These are phyloP conservation scores for Hericium rajendrae DNA, from an alignment of 768 basidiomycete species.

Conservation along the genomic window DNA sequence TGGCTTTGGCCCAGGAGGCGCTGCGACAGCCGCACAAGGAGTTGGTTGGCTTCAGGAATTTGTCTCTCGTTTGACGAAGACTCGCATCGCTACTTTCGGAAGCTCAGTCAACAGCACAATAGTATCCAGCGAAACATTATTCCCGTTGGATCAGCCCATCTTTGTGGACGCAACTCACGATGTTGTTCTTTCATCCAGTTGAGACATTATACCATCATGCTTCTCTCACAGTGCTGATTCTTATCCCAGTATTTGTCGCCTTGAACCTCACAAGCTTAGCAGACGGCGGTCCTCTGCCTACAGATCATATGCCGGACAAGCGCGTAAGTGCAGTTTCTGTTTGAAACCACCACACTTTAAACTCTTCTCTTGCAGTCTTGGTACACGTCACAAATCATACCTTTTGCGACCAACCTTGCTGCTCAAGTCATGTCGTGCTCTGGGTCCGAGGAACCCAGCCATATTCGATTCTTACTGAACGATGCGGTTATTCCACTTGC, in stretches of 20 bases:
- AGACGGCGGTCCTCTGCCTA: slow-evolving; percentile 16
- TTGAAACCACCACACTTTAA: background rate
- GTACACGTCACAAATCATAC: slow-evolving; percentile 21
- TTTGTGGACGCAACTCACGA: slow-evolving; percentile 41
- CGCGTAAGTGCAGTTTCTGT: slow-evolving; percentile 14
- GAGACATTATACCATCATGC: background rate
- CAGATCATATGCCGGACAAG: slow-evolving; percentile 25
- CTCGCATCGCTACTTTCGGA: slow-evolving; percentile 26
- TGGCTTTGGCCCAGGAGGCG: slow-evolving; percentile 21
- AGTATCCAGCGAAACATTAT: slow-evolving; percentile 28
- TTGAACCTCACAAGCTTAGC: background rate
- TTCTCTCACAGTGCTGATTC: background rate
- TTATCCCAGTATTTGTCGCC: slow-evolving; percentile 5
- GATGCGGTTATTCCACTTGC: slow-evolving; percentile 39
- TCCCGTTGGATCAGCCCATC: slow-evolving; percentile 29
- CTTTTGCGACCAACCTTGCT: slow-evolving; percentile 39
- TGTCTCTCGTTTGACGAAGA: slow-evolving; percentile 32
- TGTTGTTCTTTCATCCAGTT: slow-evolving; percentile 30
- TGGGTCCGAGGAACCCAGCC: slow-evolving; percentile 14
- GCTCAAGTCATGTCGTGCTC: slow-evolving; percentile 36
- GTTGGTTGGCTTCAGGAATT: slow-evolving; percentile 35
- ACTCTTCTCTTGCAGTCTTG: background rate
- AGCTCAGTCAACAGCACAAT: slow-evolving; percentile 39
- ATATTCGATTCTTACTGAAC: slow-evolving; percentile 38
- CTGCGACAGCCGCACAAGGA: slow-evolving; percentile 29